phyloP scores from a whole-genome alignment of 139 green algal species.

The Chlorella sp. region DNA sequence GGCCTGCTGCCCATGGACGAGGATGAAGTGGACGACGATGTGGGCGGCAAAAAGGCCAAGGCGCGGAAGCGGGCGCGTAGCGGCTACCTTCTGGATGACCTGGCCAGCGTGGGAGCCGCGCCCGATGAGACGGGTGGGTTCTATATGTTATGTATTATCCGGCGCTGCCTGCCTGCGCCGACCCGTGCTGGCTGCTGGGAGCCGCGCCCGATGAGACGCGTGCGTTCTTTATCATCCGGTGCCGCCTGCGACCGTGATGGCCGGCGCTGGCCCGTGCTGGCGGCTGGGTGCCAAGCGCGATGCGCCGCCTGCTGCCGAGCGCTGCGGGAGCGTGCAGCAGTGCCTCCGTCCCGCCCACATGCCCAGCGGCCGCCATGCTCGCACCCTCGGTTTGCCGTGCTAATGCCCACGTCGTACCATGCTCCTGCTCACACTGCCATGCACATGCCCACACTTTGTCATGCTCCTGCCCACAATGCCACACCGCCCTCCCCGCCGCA shows the following conservation, averaged over 20 bases:
- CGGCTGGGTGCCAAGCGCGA: no score
- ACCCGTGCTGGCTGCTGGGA: not conserved
- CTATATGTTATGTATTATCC: no score
- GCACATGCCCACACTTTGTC: no score
- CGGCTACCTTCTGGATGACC: constrained; percentile 49
- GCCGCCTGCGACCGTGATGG: no score
- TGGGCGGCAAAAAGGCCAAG: constrained; percentile 43
- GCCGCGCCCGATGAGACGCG: not conserved
- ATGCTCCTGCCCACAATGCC: not conserved
- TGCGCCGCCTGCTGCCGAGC: not conserved
- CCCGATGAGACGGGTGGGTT: constrained; percentile 15
- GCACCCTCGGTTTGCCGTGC: no score
- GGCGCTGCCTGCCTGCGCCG: no score
- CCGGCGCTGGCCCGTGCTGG: not conserved
- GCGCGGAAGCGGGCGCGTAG: constrained; percentile 28
- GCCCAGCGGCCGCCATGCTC: no score
- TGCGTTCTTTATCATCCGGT: no score
- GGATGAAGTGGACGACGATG: constrained; percentile 10
- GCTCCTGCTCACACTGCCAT: no score
- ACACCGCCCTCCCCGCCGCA: not conserved
- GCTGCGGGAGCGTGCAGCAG: not conserved
- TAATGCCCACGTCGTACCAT: no score
- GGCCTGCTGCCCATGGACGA: constrained; percentile 29
- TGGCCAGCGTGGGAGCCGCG: not conserved
- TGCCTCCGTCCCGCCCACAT: not conserved